Evolutionary conservation across 2,329 filamentous ascomycete species (phyloP), one percentile per base, ranked within the genome.

Genomic region (Aspergillus carbonarius): DNA sequence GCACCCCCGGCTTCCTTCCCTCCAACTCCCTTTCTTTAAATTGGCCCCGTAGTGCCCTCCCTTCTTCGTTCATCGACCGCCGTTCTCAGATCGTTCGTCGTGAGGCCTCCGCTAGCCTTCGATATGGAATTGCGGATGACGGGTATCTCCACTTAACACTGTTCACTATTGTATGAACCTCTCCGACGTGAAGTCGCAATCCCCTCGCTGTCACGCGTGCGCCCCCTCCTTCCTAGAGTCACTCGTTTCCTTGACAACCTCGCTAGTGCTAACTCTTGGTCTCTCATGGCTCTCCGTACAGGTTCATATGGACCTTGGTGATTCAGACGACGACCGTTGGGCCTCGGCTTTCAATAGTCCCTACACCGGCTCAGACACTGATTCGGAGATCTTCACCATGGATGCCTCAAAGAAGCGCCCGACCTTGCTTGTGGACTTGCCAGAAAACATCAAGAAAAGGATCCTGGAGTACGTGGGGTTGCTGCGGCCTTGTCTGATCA

Each of bases 391-490:
- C 15, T 15, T 8, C 34, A 25, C 9, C 9, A 52, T 34, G 13
- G 39, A 34, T n/a, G 40, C 27, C 39, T 10, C 35, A 25, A 12
- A 23, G 10, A 57, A 23, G 13, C 35, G 23, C 3, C 34, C 47
- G 18, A 63, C 62, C 0, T 63, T 69, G 34, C 39, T 66, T 8
- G 30, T 32, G 30, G 58, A 68, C 30, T 57, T 70, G n/a, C 68
- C 68, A 5, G 37, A 64, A 10, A 18, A 61, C 8, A 42, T 61
- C 40, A 60, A 63, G 50, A 58, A 59, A 17, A 63, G 40, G 15
- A 68, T 71, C 30, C 60, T 70, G 15, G 23, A 58, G 27, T 66
- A 68, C 49, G 58, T 60, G 32, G 64, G 63, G 3, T 58, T 71
- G 8, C 34, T 68, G 39, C 61, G 68, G 13, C 55, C 59, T 9